Conservation (phyloP, 441 rosid genomes). For the Mallotus japonicus region DNA sequence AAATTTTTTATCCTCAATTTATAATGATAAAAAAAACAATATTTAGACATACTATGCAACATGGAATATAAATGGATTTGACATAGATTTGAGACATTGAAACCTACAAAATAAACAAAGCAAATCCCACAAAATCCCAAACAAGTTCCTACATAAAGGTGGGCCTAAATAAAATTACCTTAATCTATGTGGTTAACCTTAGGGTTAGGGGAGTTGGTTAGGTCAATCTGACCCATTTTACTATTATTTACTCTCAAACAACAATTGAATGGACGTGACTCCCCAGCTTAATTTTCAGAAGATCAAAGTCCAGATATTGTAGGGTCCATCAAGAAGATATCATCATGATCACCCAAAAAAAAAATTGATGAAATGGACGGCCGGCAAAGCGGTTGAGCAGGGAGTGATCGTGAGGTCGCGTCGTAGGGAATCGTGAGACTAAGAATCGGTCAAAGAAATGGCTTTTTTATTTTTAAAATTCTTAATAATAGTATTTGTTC, state of each 20-base stretch:
- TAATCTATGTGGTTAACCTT: not conserved
- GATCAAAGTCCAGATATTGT: not conserved
- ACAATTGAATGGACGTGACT: not conserved
- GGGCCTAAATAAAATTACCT: not conserved
- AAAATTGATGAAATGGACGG: slow-evolving; percentile 14
- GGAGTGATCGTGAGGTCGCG: slow-evolving; percentile 32
- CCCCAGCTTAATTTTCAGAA: not conserved
- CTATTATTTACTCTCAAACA: not conserved
- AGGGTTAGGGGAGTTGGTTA: not conserved
- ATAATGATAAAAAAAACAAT: no score
- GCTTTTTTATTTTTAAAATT: not conserved
- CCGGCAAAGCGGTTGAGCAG: slow-evolving; percentile 10
- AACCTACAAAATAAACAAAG: not conserved
- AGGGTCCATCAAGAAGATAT: slow-evolving; percentile 16
- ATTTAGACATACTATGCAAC: no score
- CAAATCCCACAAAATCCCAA: slow-evolving; percentile 18
- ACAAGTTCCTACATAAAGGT: not conserved
- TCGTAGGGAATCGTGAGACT: slow-evolving; percentile 26
- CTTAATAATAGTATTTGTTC: not conserved
- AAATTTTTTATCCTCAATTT: no score
- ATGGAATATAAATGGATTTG: no score
- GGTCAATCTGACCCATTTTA: slow-evolving; percentile 1
- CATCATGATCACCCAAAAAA: no score
- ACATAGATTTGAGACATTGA: not conserved
- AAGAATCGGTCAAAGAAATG: slow-evolving; percentile 31